These are phyloP conservation scores for Peronospora destructor DNA, from an alignment of 352 stramenopile genomes.

Conservation along the genomic window DNA sequence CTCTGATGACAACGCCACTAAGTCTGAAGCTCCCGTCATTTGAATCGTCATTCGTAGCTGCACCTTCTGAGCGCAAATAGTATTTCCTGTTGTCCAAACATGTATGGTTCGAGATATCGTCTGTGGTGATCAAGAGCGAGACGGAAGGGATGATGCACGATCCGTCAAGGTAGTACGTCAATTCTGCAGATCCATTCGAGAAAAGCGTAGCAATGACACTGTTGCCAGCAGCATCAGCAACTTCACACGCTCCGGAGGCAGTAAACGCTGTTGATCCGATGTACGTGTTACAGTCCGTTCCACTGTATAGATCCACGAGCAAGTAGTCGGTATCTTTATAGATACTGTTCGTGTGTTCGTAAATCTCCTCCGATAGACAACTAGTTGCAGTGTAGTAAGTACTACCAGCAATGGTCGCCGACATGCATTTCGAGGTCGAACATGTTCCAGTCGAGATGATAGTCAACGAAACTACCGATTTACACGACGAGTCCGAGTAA, in stretches of 20 bases:
- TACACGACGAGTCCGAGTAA: conserved; percentile 29
- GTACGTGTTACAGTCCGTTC: conserved; percentile 19
- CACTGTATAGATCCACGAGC: conserved; percentile 23
- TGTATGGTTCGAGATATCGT: conserved; percentile 13
- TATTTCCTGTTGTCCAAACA: conserved; percentile 15
- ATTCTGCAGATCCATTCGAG: conserved; percentile 22
- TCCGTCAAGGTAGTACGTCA: conserved; percentile 24
- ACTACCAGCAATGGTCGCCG: conserved; percentile 7
- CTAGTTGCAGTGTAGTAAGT: conserved; percentile 23
- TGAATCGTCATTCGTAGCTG: conserved; percentile 5
- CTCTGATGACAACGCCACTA: conserved; percentile 11
- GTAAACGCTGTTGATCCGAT: conserved; percentile 12
- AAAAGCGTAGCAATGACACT: conserved; percentile 19
- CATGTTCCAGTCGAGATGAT: conserved; percentile 10
- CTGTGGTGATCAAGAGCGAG: conserved; percentile 7
- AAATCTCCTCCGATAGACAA: conserved; percentile 17
- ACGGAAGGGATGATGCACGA: conserved; percentile 6
- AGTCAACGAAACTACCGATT: conserved; percentile 13
- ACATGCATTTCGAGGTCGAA: conserved; percentile 7
- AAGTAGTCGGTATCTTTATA: conserved; percentile 19
- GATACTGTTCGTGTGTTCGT: conserved; percentile 15
- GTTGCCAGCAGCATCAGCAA: conserved; percentile 13
- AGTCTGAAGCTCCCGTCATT: conserved; percentile 15
- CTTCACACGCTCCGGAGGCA: conserved; percentile 19
- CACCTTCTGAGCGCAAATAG: conserved; percentile 18